Evolutionary conservation across 129 eudicot species (phyloP).

Genomic region (Cynara cardunculus): DNA sequence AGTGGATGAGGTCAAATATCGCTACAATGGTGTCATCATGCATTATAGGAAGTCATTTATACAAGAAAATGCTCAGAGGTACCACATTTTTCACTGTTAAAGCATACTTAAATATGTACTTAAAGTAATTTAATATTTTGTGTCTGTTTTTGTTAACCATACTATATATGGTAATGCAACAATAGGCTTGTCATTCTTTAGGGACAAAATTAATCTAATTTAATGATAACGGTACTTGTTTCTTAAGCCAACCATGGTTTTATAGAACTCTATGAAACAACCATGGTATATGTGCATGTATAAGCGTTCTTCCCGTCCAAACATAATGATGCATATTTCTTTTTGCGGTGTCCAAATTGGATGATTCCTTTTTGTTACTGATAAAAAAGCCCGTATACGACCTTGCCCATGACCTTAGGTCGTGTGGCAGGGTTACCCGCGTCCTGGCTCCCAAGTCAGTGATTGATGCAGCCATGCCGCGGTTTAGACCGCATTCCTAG

Average conservation of each 20-base stretch:
- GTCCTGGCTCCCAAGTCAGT: too few relatives aligned
- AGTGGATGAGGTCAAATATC: slow-evolving; percentile 87
- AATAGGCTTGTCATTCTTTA: neutral
- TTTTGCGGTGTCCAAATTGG: neutral
- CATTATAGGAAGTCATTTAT: slow-evolving; percentile 87
- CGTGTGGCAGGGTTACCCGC: too few relatives aligned
- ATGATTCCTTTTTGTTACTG: neutral
- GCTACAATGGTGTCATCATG: slow-evolving; percentile 83
- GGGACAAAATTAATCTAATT: neutral
- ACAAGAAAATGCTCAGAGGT: slow-evolving; percentile 90
- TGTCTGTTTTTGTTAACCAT: neutral
- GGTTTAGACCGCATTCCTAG: too few relatives aligned
- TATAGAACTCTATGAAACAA: neutral
- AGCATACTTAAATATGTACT: neutral
- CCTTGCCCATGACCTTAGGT: too few relatives aligned
- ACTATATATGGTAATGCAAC: neutral
- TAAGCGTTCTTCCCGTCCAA: neutral
- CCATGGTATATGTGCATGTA: neutral
- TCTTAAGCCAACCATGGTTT: neutral
- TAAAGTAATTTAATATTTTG: neutral
- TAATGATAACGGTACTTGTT: neutral
- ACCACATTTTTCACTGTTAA: slow-evolving; percentile 4
- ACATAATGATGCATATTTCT: neutral
- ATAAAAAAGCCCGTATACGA: too few relatives aligned
- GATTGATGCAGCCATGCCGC: too few relatives aligned